Evolutionary conservation across 768 basidiomycete genomes (phyloP).

Genomic region (Chiua virens): DNA sequence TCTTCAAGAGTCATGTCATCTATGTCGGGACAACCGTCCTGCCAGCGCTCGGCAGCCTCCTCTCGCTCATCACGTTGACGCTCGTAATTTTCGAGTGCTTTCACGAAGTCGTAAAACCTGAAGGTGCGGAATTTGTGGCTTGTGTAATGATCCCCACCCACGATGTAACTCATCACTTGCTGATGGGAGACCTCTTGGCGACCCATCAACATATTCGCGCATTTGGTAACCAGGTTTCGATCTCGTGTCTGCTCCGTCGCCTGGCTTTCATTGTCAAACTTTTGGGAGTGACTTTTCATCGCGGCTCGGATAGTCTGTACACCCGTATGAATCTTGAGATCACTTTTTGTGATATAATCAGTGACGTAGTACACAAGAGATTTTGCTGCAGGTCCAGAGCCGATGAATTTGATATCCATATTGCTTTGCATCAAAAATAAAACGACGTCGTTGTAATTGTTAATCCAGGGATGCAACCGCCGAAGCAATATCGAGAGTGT

Average conservation of each 20-base stretch:
- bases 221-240: neutral
- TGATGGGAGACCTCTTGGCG: conserved; percentile 30
- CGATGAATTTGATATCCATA: conserved; percentile 33
- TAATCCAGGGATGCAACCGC: conserved; percentile 7
- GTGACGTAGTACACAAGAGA: conserved; percentile 34
- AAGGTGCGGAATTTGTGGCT: neutral
- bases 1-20: no score
- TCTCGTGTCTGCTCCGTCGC: no score
- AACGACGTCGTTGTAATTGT: conserved; percentile 12
- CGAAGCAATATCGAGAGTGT: conserved; percentile 7
- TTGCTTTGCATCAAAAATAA: conserved; percentile 23
- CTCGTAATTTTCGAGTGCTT: no score
- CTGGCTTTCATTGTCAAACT: no score
- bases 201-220: conserved; percentile 19
- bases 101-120: no score
- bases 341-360: conserved; percentile 36
- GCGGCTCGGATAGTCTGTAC: neutral
- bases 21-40: no score
- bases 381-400: conserved; percentile 28
- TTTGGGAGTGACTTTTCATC: neutral
- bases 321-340: neutral
- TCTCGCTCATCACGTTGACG: no score
- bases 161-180: conserved; percentile 29
- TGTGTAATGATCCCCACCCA: conserved; percentile 22
- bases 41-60: no score